Base-by-base conservation (phyloP, 768 basidiomycete genomes). In the Phanerochaete sordida region DNA sequence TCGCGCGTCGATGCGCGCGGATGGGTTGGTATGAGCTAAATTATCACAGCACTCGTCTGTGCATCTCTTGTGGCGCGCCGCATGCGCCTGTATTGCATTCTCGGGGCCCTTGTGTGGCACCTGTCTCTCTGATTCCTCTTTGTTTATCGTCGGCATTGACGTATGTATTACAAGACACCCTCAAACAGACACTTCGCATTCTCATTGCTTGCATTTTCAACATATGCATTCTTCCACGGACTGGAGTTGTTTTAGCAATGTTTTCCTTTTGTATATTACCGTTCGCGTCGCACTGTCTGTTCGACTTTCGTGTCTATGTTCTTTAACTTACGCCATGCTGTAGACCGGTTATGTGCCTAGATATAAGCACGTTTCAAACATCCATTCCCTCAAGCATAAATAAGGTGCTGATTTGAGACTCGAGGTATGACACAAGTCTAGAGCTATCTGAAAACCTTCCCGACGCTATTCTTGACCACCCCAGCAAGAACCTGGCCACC, bases 401-500 rank as follows among this genome's bases (percentile, higher is more conserved):
- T 43, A 19, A 43, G 39, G 39, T 43, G 19, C 9, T 44, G 26
- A 21, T 26, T 3, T 9, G 6, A 56, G 16, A 16, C 3, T 21
- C 3, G 53, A 24, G 35, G 39, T 43, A 19, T 19, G 11, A 12
- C 33, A 43, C 8, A 19, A 11, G 11, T 19, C 39, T 19, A 24
- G 24, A 19, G 24, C 53, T 43, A 81, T 54, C 88, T 81, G 67
- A 97, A 90, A 50, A 95, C 79, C 60, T 84, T 81, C 21, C 92
- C 86, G 15, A 96, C 83, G 28, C 91, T 83, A 67, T 84, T 91
- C 76, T 88, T 89, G 43, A 98, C 85, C 4, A 91, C 85, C 1
- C 93, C 86, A 2, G 87, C 84, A 24, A 98, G 74, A 51, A 99
- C 74, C 66, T 91, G 88, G 2, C 94, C 91, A 1, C 95, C 93